phyloP scores from a whole-genome alignment of 2,329 filamentous ascomycete genomes.

The Pleoardoris graminearum region DNA sequence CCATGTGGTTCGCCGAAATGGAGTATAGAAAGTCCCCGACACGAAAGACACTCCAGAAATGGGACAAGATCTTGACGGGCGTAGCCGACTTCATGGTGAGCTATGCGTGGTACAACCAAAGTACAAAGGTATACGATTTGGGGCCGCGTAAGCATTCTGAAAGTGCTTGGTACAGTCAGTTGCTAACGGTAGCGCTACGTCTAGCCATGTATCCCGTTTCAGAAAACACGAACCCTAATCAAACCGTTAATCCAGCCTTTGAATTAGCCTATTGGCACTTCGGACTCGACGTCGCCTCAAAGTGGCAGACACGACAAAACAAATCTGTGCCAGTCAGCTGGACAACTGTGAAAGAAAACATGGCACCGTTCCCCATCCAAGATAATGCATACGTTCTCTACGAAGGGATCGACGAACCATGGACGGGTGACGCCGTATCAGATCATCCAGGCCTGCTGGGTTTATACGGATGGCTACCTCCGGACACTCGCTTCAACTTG shows the following conservation, averaged over 20 bases:
- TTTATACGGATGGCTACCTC: constrained; percentile 37
- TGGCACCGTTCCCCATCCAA: constrained; percentile 57
- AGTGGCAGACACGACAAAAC: constrained; percentile 57
- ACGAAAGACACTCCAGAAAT: constrained; percentile 52
- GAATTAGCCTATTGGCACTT: constrained; percentile 66
- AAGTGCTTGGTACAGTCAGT: not conserved
- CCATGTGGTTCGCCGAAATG: constrained; percentile 63
- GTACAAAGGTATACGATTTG: constrained; percentile 57
- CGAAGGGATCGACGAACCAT: constrained; percentile 51
- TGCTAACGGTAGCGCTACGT: not conserved
- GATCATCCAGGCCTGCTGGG: constrained; percentile 40
- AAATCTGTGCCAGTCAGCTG: constrained; percentile 52
- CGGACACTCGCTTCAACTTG: constrained; percentile 31
- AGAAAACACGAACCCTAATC: constrained; percentile 63
- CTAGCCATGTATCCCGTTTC: constrained; percentile 54
- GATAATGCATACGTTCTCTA: constrained; percentile 60
- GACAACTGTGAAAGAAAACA: constrained; percentile 54
- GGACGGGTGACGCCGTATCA: constrained; percentile 32
- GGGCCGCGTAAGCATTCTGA: constrained; percentile 44
- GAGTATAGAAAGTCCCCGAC: constrained; percentile 56
- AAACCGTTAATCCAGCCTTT: constrained; percentile 62
- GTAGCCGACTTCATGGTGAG: constrained; percentile 64
- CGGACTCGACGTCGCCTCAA: constrained; percentile 58
- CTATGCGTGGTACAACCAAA: constrained; percentile 59
- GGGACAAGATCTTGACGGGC: constrained; percentile 57